Conservation (phyloP, 2,329 filamentous ascomycete species). For the Diaporthe aspalathi region DNA sequence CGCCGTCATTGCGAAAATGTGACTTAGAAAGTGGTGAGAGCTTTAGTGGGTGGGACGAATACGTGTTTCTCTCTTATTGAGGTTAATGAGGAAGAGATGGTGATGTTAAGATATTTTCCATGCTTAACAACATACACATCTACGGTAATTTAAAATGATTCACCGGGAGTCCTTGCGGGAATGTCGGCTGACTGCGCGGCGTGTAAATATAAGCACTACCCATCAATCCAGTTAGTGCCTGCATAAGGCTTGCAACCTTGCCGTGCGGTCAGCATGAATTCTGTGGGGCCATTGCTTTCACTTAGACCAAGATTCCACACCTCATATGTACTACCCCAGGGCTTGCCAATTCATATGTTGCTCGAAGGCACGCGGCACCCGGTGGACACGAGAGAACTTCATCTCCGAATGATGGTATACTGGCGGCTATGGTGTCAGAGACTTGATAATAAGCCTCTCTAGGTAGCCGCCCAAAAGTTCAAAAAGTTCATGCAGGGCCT, state of each 20-base stretch:
- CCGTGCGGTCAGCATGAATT: not conserved
- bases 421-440: too few relatives aligned
- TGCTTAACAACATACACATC: not conserved
- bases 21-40: too few relatives aligned
- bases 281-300: not conserved
- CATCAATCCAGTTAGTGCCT: not conserved
- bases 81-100: not conserved
- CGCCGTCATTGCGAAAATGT: not conserved
- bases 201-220: conserved; percentile 1
- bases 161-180: not conserved
- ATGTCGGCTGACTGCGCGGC: not conserved
- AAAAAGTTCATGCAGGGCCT: too few relatives aligned
- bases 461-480: too few relatives aligned
- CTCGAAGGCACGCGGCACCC: not conserved
- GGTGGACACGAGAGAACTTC: too few relatives aligned
- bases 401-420: too few relatives aligned
- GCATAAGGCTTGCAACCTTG: not conserved
- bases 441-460: too few relatives aligned
- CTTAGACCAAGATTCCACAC: not conserved
- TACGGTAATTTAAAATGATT: not conserved
- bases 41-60: not conserved
- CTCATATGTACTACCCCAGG: not conserved
- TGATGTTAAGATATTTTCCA: too few relatives aligned
- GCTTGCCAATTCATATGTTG: too few relatives aligned
- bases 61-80: not conserved